Evolutionary conservation across 306 rosid species (phyloP).

Genomic region (Argentina anserina): DNA sequence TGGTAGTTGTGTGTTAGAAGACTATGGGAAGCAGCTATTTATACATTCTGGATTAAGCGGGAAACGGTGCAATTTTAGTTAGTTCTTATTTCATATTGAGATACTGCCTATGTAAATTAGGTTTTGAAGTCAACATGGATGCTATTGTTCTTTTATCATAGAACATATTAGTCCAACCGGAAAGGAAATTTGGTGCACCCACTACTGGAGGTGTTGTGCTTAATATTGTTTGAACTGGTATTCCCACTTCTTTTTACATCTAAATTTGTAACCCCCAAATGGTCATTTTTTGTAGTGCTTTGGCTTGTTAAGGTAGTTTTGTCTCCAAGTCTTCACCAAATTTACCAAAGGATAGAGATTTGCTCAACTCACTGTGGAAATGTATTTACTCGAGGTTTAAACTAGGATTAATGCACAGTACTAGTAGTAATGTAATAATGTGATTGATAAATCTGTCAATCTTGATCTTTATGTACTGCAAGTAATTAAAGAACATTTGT

Average conservation of each 20-base stretch:
- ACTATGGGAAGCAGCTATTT: constrained; percentile 30
- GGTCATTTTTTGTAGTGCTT: neutral
- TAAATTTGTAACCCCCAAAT: neutral
- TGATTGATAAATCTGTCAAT: no score
- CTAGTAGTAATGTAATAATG: no score
- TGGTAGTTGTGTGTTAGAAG: constrained; percentile 24
- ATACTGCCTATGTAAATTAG: constrained; percentile 29
- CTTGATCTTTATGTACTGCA: no score
- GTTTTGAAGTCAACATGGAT: constrained; percentile 35
- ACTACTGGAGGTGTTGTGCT: constrained; percentile 32
- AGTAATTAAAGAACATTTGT: no score
- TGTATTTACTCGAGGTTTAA: no score
- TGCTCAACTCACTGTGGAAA: no score
- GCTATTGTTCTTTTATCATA: constrained; percentile 7
- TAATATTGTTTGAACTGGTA: neutral
- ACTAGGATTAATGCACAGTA: no score
- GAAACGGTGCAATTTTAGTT: constrained; percentile 2
- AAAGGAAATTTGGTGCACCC: constrained; percentile 83
- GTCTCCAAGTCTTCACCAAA: constrained; percentile 5
- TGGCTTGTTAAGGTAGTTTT: neutral
- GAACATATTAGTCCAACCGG: constrained; percentile 43
- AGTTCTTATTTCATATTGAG: neutral
- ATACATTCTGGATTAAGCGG: constrained; percentile 32
- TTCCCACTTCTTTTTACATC: neutral
- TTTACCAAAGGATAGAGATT: neutral